phyloP scores from a whole-genome alignment of 2,329 filamentous ascomycete species.

The Colletotrichum sp. region DNA sequence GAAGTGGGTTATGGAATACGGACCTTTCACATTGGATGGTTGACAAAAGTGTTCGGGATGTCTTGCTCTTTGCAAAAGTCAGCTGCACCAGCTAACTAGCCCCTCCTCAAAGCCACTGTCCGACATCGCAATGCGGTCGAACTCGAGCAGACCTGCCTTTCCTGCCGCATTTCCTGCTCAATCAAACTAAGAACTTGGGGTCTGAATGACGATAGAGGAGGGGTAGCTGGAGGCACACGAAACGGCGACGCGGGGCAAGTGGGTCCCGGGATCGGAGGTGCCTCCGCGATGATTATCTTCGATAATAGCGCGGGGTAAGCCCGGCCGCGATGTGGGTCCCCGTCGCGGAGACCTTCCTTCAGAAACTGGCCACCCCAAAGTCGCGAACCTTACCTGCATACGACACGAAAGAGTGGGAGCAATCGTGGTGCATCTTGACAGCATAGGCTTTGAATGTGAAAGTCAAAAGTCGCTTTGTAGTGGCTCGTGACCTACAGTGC shows the following conservation, averaged over 20 bases:
- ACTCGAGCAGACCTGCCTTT: constrained; percentile 2
- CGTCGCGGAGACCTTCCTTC: neutral
- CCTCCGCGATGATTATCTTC: neutral
- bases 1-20: neutral
- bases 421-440: neutral
- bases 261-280: neutral
- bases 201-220: neutral
- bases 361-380: neutral
- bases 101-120: too few relatives aligned
- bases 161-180: neutral
- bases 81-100: neutral
- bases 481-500: neutral
- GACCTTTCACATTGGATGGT: neutral
- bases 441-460: neutral
- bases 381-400: neutral
- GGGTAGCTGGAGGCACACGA: neutral
- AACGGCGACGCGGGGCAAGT: neutral
- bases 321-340: neutral
- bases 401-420: neutral
- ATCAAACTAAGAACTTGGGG: neutral
- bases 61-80: neutral
- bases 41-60: neutral
- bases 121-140: neutral
- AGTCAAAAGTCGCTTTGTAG: neutral
- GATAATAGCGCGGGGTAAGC: neutral